These are phyloP conservation scores for Tuctoria greenei DNA, from an alignment of 176 grass and related monocot species.

Conservation along the genomic window DNA sequence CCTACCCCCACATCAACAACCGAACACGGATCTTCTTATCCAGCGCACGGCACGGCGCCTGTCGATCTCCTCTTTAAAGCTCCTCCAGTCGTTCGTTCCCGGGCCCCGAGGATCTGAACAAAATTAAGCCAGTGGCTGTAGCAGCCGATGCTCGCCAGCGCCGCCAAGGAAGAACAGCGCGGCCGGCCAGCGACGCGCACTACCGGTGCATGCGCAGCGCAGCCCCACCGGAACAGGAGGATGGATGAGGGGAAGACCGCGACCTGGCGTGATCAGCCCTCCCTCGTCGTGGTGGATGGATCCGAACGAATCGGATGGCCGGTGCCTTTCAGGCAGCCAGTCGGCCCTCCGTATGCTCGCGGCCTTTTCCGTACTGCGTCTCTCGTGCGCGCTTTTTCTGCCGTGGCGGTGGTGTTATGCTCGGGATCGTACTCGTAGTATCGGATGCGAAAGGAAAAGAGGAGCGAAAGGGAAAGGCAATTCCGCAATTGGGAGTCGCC, in stretches of 20 bases:
- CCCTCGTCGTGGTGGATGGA: background rate
- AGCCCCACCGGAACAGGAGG: background rate
- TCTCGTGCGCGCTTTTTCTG: background rate
- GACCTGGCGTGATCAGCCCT: slow-evolving; percentile 10
- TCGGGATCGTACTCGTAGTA: background rate
- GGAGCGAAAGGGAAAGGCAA: background rate
- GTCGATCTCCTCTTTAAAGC: slow-evolving; percentile 49
- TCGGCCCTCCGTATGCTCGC: background rate
- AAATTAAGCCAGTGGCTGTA: background rate
- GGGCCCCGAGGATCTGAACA: background rate
- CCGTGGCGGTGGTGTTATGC: background rate
- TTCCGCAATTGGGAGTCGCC: background rate
- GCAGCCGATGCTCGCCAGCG: background rate
- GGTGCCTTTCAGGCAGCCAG: slow-evolving; percentile 8
- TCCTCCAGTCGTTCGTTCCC: slow-evolving; percentile 38
- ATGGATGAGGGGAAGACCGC: background rate
- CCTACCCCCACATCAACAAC: background rate
- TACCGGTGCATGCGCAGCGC: slow-evolving; percentile 16
- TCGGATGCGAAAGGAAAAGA: background rate
- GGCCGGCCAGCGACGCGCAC: slow-evolving; percentile 52
- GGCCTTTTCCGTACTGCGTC: background rate
- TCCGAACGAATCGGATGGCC: background rate
- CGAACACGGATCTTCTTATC: slow-evolving; percentile 13
- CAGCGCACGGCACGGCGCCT: slow-evolving; percentile 19
- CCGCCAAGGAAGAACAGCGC: background rate